These are phyloP conservation scores for Phytophthora chlamydospora DNA, from an alignment of 352 stramenopile genomes.

Conservation along the genomic window DNA sequence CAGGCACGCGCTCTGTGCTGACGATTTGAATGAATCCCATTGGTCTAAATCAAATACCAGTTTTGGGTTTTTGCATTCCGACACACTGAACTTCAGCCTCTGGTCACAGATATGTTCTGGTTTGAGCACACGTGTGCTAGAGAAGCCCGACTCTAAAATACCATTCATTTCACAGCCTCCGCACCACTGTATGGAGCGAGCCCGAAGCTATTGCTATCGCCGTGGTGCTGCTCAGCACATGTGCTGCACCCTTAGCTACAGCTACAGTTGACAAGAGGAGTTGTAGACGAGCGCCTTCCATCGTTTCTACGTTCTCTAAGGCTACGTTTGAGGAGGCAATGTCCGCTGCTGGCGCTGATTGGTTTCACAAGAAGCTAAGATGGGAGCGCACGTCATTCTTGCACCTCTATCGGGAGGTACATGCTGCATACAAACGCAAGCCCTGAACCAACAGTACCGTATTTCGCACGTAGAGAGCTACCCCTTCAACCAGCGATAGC, in stretches of 20 bases:
- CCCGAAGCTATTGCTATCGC: neutral
- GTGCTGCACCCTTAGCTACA: neutral
- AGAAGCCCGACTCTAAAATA: neutral
- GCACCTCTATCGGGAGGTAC: neutral
- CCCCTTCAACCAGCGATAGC: too few species aligned
- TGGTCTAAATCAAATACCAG: slow-evolving; percentile 11
- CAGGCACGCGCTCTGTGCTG: slow-evolving; percentile 1
- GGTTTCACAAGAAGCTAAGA: slow-evolving; percentile 23
- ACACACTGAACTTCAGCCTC: neutral
- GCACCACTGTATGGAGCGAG: neutral
- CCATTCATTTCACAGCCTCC: slow-evolving; percentile 2
- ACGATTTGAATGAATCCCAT: neutral
- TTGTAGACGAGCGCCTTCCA: neutral
- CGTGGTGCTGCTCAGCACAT: neutral
- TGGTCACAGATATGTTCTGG: slow-evolving; percentile 1
- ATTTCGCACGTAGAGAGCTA: too few species aligned
- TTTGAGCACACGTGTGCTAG: slow-evolving; percentile 6
- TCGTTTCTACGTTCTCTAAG: slow-evolving; percentile 11
- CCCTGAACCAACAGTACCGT: slow-evolving; percentile 26
- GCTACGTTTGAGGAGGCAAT: slow-evolving; percentile 18
- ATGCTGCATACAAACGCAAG: slow-evolving; percentile 9
- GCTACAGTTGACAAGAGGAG: slow-evolving; percentile 7
- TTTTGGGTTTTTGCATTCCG: slow-evolving; percentile 1
- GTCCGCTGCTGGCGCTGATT: slow-evolving; percentile 3
- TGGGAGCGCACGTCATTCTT: slow-evolving; percentile 18